Conservation (phyloP, 208 protist genomes). For the Crithidia mellificae region DNA sequence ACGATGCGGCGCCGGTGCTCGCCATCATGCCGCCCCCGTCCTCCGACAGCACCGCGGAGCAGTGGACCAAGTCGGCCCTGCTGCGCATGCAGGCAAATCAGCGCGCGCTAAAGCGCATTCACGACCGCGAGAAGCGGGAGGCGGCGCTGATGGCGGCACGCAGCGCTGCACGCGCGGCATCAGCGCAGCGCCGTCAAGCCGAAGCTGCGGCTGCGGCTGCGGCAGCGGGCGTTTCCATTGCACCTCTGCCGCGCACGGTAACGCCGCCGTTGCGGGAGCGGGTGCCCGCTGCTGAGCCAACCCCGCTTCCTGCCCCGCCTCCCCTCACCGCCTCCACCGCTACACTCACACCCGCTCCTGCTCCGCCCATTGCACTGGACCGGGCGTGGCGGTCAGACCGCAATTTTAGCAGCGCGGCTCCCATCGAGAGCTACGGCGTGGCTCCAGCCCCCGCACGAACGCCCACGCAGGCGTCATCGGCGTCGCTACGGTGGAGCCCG, state of each 20-base stretch:
- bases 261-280: too few species aligned
- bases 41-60: slow-evolving; percentile 5
- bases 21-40: slow-evolving; percentile 1
- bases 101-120: slow-evolving; percentile 20
- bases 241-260: background rate
- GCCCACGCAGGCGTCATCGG: background rate
- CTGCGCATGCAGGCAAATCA: slow-evolving; percentile 31
- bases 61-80: slow-evolving; percentile 28
- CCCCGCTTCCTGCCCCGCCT: background rate
- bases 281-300: too few species aligned
- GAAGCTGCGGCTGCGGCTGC: background rate
- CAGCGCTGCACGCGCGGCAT: background rate
- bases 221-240: background rate
- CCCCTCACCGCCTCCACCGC: background rate
- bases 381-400: background rate
- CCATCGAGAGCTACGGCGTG: background rate
- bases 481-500: slow-evolving; percentile 9
- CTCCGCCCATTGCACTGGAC: background rate
- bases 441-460: background rate
- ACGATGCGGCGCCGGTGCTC: background rate
- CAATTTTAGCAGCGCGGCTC: background rate
- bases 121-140: slow-evolving; percentile 12
- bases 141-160: slow-evolving; percentile 6
- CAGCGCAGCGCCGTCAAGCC: background rate
- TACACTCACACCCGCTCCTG: background rate